A percentile compares a stretch with the other conserved stretches of the same genome.
Evolutionary conservation across 352 stramenopile genomes (phyloP).

Genomic region (Phytophthora capsici): DNA sequence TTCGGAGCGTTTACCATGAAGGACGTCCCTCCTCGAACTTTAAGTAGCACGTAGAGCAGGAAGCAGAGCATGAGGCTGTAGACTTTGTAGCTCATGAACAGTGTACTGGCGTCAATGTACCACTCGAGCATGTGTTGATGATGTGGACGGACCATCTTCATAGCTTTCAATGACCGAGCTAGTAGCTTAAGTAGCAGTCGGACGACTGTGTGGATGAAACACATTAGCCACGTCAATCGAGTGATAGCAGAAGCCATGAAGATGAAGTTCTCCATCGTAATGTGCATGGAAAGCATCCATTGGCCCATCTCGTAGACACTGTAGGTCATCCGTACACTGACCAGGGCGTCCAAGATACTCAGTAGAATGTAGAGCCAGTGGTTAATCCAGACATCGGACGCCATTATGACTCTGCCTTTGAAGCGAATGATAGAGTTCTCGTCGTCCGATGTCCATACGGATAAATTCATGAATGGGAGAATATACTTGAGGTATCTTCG

Average conservation of each 20-base stretch:
- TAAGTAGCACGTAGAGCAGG: slow-evolving; percentile 48
- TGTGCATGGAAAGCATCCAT: slow-evolving; percentile 62
- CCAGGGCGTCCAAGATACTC: slow-evolving; percentile 58
- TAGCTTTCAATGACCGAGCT: slow-evolving; percentile 35
- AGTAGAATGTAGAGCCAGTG: slow-evolving; percentile 72
- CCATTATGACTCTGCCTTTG: slow-evolving; percentile 58
- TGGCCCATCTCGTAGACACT: slow-evolving; percentile 52
- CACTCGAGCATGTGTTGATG: slow-evolving; percentile 48
- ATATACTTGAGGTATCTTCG: slow-evolving; percentile 45
- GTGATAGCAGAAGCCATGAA: slow-evolving; percentile 59
- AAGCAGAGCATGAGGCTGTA: slow-evolving; percentile 61
- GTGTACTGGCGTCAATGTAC: slow-evolving; percentile 50
- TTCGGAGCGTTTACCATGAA: slow-evolving; percentile 50
- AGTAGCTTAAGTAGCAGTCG: slow-evolving; percentile 40
- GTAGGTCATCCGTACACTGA: slow-evolving; percentile 56
- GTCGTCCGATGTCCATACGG: slow-evolving; percentile 43
- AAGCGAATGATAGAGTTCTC: slow-evolving; percentile 52
- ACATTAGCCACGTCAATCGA: slow-evolving; percentile 69
- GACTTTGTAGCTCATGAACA: slow-evolving; percentile 71
- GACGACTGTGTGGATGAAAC: slow-evolving; percentile 46
- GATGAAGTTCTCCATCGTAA: slow-evolving; percentile 61
- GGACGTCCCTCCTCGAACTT: slow-evolving; percentile 37
- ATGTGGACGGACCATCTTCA: slow-evolving; percentile 38
- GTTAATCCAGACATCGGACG: slow-evolving; percentile 72
- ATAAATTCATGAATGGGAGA: slow-evolving; percentile 53